Evolutionary conservation across 768 basidiomycete genomes (phyloP), one percentile per base, ranked within the genome.

Genomic region (Agrocybe pediades): DNA sequence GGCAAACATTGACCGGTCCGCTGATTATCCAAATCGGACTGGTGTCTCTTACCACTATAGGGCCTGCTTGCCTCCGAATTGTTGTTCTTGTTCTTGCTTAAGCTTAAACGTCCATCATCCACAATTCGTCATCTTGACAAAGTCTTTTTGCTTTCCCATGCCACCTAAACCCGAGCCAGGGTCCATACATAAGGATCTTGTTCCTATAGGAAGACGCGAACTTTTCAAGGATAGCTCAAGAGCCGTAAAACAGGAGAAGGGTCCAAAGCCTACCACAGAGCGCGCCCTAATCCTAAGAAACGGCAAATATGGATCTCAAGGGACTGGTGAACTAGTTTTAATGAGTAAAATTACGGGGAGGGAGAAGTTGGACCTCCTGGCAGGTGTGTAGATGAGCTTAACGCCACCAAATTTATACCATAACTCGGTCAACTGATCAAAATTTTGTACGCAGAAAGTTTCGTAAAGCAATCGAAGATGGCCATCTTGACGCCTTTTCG

Each of bases 301-400:
- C 62, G 87, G 86, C 39, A 91, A 90, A 63, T 70, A 86, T 69
- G 90, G 88, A 11, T 76, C 87, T 24, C 78, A 77, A 49, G 89
- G 90, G 39, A 83, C 83, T 5, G 88, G 88, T 16, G 88, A 90
- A 68, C 17, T 90, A 41, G 66, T 85, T 43, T 68, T 80, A 42
- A 73, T 75, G 49, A 79, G 72, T 21, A 87, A 78, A 63, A 80
- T 90, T 57, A 84, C 79, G 45, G 91, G 91, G 1, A 79, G 87
- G 62, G 90, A 92, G 68, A 92, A 92, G 63, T 75, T 93, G 25
- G 88, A 90, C 66, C 76, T 92, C 21, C 71, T 92, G 25, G 88
- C 88, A 60, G 89, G 91, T 88, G 63, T 54, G 73, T 68, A 27
- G 21, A 33, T 49, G 39, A 27, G 21, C 47, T 46, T 36, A 6